These are phyloP conservation scores for Myriosclerotinia duriaeana DNA, from an alignment of 2,329 filamentous ascomycete genomes.

Conservation along the genomic window DNA sequence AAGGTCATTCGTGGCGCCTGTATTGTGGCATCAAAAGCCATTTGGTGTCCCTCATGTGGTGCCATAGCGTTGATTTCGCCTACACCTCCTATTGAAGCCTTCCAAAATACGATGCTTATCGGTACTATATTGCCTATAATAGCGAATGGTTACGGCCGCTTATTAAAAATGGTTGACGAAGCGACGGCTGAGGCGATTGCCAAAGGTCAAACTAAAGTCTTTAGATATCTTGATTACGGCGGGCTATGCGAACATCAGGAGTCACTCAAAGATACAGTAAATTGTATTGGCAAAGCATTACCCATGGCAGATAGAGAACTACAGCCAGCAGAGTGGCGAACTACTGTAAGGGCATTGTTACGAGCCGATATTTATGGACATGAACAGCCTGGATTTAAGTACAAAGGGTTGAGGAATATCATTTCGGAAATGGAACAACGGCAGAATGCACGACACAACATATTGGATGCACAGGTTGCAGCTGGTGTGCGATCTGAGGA, in stretches of 20 bases:
- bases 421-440: constrained; percentile 54
- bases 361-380: constrained; percentile 59
- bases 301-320: constrained; percentile 41
- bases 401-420: constrained; percentile 56
- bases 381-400: constrained; percentile 36
- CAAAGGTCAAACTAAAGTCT: constrained; percentile 42
- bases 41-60: constrained; percentile 53
- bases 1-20: constrained; percentile 35
- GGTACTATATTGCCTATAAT: constrained; percentile 57
- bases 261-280: constrained; percentile 23
- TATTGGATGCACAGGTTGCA: constrained; percentile 49
- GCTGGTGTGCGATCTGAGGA: constrained; percentile 40
- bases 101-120: constrained; percentile 60
- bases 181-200: constrained; percentile 49
- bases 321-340: constrained; percentile 55
- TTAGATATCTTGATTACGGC: constrained; percentile 37
- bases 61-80: constrained; percentile 43
- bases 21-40: constrained; percentile 46
- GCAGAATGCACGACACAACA: constrained; percentile 49
- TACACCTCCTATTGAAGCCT: constrained; percentile 49
- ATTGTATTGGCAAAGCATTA: not conserved
- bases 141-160: constrained; percentile 56
- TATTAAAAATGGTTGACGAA: constrained; percentile 56
- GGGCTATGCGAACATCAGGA: constrained; percentile 30
- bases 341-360: constrained; percentile 54